These are phyloP conservation scores for Albizia julibrissin DNA, from an alignment of 306 rosid species.

Conservation along the genomic window DNA sequence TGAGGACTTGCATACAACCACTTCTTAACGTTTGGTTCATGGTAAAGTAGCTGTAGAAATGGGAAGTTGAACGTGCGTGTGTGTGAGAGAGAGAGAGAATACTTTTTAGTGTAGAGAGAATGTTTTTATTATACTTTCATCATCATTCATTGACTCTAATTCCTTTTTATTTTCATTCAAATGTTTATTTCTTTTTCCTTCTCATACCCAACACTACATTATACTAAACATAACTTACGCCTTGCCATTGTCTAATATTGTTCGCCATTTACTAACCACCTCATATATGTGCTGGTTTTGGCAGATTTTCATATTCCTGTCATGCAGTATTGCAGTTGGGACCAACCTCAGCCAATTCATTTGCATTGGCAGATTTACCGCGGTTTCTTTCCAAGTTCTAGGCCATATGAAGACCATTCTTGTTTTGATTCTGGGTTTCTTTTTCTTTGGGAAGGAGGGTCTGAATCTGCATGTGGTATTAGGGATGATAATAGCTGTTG, in stretches of 20 bases:
- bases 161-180: neutral
- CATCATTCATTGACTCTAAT: neutral
- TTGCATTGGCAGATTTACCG: constrained; percentile 79
- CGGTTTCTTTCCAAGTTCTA: constrained; percentile 73
- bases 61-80: neutral
- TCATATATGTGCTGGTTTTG: constrained; percentile 19
- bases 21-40: neutral
- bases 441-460: constrained; percentile 72
- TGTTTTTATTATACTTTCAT: neutral
- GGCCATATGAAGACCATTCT: constrained; percentile 83
- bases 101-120: neutral
- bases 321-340: constrained; percentile 74
- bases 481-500: constrained; percentile 73
- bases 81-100: neutral
- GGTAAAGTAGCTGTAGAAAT: neutral
- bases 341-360: constrained; percentile 80
- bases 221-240: neutral
- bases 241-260: neutral
- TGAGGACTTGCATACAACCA: neutral
- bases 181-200: neutral
- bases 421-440: constrained; percentile 69
- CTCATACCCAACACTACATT: neutral
- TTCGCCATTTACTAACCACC: constrained; percentile 10
- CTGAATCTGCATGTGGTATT: constrained; percentile 67
- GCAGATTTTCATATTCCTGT: constrained; percentile 60